Conservation (phyloP, 345 rosid genomes). For the Clarkia xantiana region DNA sequence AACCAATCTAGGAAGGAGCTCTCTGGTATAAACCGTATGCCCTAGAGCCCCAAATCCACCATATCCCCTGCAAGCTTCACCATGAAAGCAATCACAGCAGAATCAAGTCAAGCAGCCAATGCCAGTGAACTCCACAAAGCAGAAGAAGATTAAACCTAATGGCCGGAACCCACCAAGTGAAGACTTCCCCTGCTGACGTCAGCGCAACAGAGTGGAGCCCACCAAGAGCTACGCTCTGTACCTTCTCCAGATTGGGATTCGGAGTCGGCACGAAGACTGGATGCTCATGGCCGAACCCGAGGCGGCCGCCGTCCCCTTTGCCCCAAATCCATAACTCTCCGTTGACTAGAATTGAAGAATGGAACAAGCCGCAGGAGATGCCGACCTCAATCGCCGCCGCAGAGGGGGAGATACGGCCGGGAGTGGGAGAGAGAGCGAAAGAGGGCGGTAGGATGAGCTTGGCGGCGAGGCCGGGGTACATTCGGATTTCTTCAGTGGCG, state of each 20-base stretch:
- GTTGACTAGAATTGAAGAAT: conserved; percentile 47
- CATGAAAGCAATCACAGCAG: conserved; percentile 13
- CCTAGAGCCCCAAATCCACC: conserved; percentile 98
- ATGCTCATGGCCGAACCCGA: conserved; percentile 78
- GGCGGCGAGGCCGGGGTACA: conserved; percentile 61
- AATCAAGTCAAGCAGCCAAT: conserved; percentile 8
- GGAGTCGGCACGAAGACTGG: conserved; percentile 52
- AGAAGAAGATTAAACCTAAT: background rate
- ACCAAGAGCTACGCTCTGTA: conserved; percentile 50
- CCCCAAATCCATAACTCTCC: conserved; percentile 85
- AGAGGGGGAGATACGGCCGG: conserved; percentile 30
- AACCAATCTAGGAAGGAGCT: conserved; percentile 68
- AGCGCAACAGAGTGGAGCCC: conserved; percentile 81
- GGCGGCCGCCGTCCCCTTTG: conserved; percentile 87
- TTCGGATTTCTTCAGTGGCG: conserved; percentile 59
- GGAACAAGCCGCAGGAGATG: conserved; percentile 73
- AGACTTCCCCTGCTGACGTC: conserved; percentile 48
- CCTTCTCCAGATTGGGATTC: conserved; percentile 48
- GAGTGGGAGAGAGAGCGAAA: conserved; percentile 33
- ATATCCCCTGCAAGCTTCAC: conserved; percentile 78
- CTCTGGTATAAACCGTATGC: conserved; percentile 74
- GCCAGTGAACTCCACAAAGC: background rate
- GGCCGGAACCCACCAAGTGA: conserved; percentile 53
- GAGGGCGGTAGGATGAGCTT: conserved; percentile 35
- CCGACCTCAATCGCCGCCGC: conserved; percentile 23